Conservation (phyloP, 2,329 filamentous ascomycete species). For the Fusarium subglutinans region DNA sequence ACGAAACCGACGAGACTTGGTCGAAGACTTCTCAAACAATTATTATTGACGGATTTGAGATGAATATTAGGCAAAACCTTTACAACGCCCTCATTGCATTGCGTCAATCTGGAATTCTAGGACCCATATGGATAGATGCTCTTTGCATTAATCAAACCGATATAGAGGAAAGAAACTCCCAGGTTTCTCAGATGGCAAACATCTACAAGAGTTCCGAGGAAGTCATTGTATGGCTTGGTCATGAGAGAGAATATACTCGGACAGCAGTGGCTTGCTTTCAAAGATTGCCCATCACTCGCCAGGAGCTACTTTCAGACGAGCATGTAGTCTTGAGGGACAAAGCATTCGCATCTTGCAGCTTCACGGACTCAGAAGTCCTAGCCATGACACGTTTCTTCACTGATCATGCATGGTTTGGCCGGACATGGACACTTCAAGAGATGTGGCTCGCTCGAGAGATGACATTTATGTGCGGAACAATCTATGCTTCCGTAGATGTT, state of each 20-base stretch:
- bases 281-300: neutral
- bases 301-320: neutral
- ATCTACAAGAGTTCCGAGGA: neutral
- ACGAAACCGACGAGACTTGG: neutral
- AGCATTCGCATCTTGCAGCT: neutral
- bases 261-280: neutral
- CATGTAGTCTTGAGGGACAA: neutral
- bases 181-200: neutral
- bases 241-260: neutral
- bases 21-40: neutral
- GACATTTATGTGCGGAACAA: neutral
- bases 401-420: neutral
- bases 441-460: constrained; percentile 2
- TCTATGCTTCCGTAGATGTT: neutral
- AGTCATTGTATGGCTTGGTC: neutral
- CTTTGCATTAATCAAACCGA: neutral
- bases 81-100: neutral
- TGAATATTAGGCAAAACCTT: neutral
- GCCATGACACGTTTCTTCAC: neutral
- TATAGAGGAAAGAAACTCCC: neutral
- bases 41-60: neutral
- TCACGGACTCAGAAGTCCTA: neutral
- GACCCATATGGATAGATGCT: neutral
- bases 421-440: constrained; percentile 6
- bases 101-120: neutral